Evolutionary conservation across 2,329 filamentous ascomycete species (phyloP).

Genomic region (Lecanicillium sp.): DNA sequence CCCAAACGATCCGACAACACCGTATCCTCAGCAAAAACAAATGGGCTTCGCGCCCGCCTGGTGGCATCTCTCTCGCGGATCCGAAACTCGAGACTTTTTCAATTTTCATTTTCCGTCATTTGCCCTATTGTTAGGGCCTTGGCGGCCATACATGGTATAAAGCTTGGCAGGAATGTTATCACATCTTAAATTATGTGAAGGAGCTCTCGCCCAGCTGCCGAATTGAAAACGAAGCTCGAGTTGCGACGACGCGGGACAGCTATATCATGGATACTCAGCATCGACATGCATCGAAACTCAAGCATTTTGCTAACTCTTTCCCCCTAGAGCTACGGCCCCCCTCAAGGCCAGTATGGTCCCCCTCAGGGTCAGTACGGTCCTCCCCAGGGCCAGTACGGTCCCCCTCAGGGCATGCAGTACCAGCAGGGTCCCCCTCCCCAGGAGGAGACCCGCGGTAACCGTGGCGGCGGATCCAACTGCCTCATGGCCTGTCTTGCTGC

Average conservation of each 20-base stretch:
- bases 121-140: not conserved
- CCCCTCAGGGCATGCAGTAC: slow-evolving; percentile 38
- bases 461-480: slow-evolving; percentile 36
- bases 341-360: slow-evolving; percentile 22
- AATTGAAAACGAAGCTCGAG: not conserved
- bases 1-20: too few relatives aligned
- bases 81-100: too few relatives aligned
- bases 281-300: slow-evolving; percentile 2
- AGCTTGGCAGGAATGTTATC: not conserved
- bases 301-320: not conserved
- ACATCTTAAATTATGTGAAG: not conserved
- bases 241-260: not conserved
- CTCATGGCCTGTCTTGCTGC: slow-evolving; percentile 42
- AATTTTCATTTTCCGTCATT: too few relatives aligned
- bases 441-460: slow-evolving; percentile 23
- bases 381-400: slow-evolving; percentile 25
- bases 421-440: slow-evolving; percentile 32
- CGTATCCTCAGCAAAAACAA: too few relatives aligned
- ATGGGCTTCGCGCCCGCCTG: not conserved
- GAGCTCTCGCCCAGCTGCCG: not conserved
- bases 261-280: not conserved
- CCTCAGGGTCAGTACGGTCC: slow-evolving; percentile 26
- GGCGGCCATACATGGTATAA: not conserved
- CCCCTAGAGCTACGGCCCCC: slow-evolving; percentile 25
- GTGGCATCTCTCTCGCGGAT: too few relatives aligned